A percentile compares a stretch with the other conserved stretches of the same genome.
phyloP scores from a whole-genome alignment of 306 rosid genomes.

The Lablab purpureus region DNA sequence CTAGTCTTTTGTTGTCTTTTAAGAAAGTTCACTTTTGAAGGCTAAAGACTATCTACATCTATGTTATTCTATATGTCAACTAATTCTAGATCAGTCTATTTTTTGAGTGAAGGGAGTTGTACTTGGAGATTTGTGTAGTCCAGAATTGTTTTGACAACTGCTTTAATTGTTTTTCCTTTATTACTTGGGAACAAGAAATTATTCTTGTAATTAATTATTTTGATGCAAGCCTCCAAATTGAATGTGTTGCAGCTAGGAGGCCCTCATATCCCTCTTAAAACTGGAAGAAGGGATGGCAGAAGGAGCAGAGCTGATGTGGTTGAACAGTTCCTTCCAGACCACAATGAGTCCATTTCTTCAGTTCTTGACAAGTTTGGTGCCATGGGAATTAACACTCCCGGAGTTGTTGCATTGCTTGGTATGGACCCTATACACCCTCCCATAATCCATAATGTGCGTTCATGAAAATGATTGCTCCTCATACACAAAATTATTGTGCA shows the following conservation, averaged over 20 bases:
- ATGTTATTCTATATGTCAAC: not conserved
- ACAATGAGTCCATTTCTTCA: constrained; percentile 89
- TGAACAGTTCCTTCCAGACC: constrained; percentile 91
- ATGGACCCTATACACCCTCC: not conserved
- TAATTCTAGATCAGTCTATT: constrained; percentile 1
- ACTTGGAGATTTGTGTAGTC: constrained; percentile 7
- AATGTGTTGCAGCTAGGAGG: constrained; percentile 79
- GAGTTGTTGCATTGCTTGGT: constrained; percentile 93
- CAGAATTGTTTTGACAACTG: constrained; percentile 29
- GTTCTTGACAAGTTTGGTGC: constrained; percentile 88
- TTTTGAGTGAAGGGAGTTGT: not conserved
- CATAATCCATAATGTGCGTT: not conserved
- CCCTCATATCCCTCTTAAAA: constrained; percentile 79
- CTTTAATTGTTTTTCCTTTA: not conserved
- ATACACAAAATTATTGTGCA: not conserved
- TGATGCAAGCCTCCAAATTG: not conserved
- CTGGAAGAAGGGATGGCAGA: constrained; percentile 99
- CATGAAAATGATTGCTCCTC: not conserved
- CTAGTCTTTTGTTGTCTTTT: not conserved
- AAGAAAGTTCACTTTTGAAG: not conserved
- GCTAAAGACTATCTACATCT: not conserved
- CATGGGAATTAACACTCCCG: constrained; percentile 90
- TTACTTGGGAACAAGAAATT: not conserved
- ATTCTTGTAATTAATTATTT: not conserved
- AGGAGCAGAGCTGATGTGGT: constrained; percentile 88